Conservation (phyloP, 768 basidiomycete genomes). For the Russula sp. region DNA sequence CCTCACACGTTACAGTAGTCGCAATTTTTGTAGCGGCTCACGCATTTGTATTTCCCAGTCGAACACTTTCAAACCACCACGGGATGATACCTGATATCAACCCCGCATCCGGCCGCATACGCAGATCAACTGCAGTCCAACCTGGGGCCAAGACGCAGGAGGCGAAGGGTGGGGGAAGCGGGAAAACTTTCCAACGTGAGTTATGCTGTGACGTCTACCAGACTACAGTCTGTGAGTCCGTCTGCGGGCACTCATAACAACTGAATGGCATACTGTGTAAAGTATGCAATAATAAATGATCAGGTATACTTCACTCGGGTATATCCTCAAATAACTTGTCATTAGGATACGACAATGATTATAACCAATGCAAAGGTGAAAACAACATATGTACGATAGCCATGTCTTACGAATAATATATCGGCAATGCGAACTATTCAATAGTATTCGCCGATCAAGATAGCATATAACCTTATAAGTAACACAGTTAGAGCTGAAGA, state of each 20-base stretch:
- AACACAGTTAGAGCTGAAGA: neutral
- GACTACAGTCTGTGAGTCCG: neutral
- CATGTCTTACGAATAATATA: too few species aligned
- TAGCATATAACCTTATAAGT: neutral
- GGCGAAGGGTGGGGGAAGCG: neutral
- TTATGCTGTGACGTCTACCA: neutral
- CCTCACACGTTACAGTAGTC: neutral
- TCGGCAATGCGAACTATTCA: neutral
- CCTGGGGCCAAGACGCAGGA: neutral
- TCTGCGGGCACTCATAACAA: neutral
- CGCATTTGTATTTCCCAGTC: neutral
- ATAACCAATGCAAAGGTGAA: too few species aligned
- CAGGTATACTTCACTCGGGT: neutral
- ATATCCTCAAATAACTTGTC: neutral
- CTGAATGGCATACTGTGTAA: too few species aligned
- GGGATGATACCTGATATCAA: neutral
- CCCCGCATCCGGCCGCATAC: constrained; percentile 13
- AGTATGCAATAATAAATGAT: neutral
- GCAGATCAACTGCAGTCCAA: neutral
- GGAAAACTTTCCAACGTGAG: neutral
- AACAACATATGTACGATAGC: too few species aligned
- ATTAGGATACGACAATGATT: too few species aligned
- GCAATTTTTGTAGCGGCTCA: neutral
- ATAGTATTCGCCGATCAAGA: neutral
- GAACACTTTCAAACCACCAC: neutral